Evolutionary conservation across 495 filamentous ascomycete genomes (phyloP), one percentile per base, ranked within the genome.

Genomic region (Immersiella caudata): DNA sequence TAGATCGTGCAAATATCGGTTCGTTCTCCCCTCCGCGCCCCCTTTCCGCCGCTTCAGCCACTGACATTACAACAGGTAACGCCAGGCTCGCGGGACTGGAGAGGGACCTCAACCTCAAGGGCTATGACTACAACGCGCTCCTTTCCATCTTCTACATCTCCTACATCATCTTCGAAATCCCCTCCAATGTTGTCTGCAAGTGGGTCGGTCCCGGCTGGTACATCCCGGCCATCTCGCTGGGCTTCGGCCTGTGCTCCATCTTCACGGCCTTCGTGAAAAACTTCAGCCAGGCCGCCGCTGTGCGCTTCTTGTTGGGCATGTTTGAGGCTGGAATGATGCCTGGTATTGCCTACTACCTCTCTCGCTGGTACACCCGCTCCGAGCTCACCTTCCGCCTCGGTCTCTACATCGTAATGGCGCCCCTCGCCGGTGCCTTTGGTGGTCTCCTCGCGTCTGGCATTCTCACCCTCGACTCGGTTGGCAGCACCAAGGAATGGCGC

Each of bases 301-400:
- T 85, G 12, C 83, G 84, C 12, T 85, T 85, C 65, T 55, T 85
- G 0, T 84, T 93, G 2, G 89, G 88, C 3, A 75, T 86, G 18
- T 89, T 90, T 66, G 89, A 92, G 75, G 85, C 89, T 20, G 89
- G 89, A 40, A 82, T 93, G 81, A 71, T 92, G 73, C 90, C 89
- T n/a, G 89, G 89, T 6, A 90, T 91, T 20, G 86, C 87, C 0
- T 92, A 91, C 75, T 91, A 91, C 67, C 71, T 93, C 5, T 89
- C 86, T 0, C 81, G 89, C 24, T 92, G 89, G 89, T 92, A 91
- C 68, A 82, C 88, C 20, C 82, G 88, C 52, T 83, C 83, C 69
- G 90, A 92, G 75, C 76, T 91, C 11, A 83, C 87, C 6, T 89
- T 90, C 75, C 86, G 89, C 76, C 83, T 93, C 22, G 85, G 89